Evolutionary conservation across 2,329 filamentous ascomycete genomes (phyloP).

Genomic region (Dryadomyces quercivorus): DNA sequence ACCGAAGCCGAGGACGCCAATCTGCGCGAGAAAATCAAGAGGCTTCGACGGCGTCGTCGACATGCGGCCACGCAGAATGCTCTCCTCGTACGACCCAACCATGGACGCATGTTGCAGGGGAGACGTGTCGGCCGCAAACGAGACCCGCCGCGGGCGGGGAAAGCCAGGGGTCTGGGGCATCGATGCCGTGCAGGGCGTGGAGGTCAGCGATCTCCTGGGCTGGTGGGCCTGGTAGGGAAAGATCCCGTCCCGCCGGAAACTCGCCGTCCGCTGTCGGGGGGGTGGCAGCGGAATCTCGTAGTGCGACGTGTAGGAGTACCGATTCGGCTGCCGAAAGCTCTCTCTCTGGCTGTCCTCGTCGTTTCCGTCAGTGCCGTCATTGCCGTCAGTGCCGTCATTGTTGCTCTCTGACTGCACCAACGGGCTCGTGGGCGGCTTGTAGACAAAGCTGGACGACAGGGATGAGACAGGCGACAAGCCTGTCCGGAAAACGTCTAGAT

Average conservation of each 20-base stretch:
- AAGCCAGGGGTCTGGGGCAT: slow-evolving; percentile 36
- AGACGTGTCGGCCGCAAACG: slow-evolving; percentile 60
- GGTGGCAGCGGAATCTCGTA: slow-evolving; percentile 7
- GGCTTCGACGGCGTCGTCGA: slow-evolving; percentile 90
- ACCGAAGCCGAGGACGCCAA: slow-evolving; percentile 81
- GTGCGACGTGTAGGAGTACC: slow-evolving; percentile 16
- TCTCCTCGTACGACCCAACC: slow-evolving; percentile 97
- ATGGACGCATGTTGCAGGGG: slow-evolving; percentile 83
- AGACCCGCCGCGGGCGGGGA: slow-evolving; percentile 50
- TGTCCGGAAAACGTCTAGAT: slow-evolving; percentile 17
- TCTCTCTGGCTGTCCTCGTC: not conserved
- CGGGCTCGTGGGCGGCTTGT: slow-evolving; percentile 84
- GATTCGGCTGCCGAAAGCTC: not conserved
- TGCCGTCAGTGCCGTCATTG: slow-evolving; percentile 29
- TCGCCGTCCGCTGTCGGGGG: slow-evolving; percentile 12
- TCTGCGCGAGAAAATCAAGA: slow-evolving; percentile 85
- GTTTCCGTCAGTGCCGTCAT: slow-evolving; percentile 33
- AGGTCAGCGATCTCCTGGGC: slow-evolving; percentile 62
- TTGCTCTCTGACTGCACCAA: slow-evolving; percentile 82
- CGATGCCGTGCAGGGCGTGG: slow-evolving; percentile 31
- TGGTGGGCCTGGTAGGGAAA: slow-evolving; percentile 67
- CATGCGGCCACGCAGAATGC: slow-evolving; percentile 89
- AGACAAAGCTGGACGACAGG: slow-evolving; percentile 65
- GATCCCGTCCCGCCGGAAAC: slow-evolving; percentile 42
- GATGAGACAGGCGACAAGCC: slow-evolving; percentile 49